Evolutionary conservation across 208 protist genomes (phyloP).

Genomic region (Leishmania braziliensis): DNA sequence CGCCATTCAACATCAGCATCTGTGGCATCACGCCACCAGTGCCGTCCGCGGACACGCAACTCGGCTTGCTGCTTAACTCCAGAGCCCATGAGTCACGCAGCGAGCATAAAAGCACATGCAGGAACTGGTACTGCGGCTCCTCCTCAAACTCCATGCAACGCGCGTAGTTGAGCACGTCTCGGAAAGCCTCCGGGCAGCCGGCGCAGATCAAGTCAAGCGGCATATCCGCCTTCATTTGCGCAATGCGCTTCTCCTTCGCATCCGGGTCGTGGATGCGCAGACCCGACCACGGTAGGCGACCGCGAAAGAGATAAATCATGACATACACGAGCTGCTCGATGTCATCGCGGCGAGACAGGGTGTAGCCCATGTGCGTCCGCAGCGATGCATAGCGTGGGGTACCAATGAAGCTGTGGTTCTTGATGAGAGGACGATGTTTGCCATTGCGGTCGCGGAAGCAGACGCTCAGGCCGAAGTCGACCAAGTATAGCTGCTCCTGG

Average conservation of each 20-base stretch:
- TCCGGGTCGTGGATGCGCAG: constrained; percentile 54
- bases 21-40: constrained; percentile 12
- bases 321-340: constrained; percentile 91
- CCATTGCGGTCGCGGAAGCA: constrained; percentile 59
- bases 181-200: constrained; percentile 75
- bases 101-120: constrained; percentile 43
- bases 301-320: constrained; percentile 98
- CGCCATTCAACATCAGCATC: not conserved
- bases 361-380: constrained; percentile 98
- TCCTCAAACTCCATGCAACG: constrained; percentile 72
- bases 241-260: constrained; percentile 63
- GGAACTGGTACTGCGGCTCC: constrained; percentile 76
- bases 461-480: constrained; percentile 83
- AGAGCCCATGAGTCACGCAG: constrained; percentile 32
- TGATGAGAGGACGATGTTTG: constrained; percentile 75
- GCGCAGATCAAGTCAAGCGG: constrained; percentile 44
- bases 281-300: constrained; percentile 96
- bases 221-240: constrained; percentile 58
- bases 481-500: constrained; percentile 66
- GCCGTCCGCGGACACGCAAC: not conserved
- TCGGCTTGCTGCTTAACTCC: not conserved
- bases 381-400: constrained; percentile 91
- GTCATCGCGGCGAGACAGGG: constrained; percentile 91
- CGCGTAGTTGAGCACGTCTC: constrained; percentile 58
- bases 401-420: constrained; percentile 69